Percentiles rank a stretch among this genome's conserved stretches.
Evolutionary conservation across 495 filamentous ascomycete species (phyloP).

Genomic region (Penicillium argentinense): DNA sequence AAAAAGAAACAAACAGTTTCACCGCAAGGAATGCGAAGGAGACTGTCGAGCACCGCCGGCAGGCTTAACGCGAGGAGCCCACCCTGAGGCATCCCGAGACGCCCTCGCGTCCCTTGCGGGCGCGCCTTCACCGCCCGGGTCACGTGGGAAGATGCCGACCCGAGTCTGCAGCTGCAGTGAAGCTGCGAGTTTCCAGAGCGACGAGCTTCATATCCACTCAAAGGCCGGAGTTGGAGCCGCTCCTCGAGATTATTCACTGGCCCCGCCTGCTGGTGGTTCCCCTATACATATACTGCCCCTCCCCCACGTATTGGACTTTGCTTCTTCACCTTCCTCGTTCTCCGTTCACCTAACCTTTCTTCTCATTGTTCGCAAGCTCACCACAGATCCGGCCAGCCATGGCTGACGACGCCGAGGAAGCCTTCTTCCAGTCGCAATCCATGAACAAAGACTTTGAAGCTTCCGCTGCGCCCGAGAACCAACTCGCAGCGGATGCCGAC

Average conservation of each 20-base stretch:
- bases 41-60: constrained; percentile 11
- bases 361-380: constrained; percentile 4
- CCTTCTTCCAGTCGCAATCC: constrained; percentile 58
- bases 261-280: not conserved
- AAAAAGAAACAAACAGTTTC: constrained; percentile 25
- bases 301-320: not conserved
- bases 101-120: constrained; percentile 32
- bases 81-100: constrained; percentile 25
- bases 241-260: not conserved
- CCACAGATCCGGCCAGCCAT: constrained; percentile 35
- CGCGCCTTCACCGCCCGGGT: constrained; percentile 28
- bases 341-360: constrained; percentile 1
- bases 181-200: not conserved
- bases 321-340: not conserved
- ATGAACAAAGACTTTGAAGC: constrained; percentile 46
- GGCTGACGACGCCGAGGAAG: constrained; percentile 61
- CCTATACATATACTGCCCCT: not conserved
- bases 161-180: not conserved
- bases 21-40: constrained; percentile 27
- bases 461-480: constrained; percentile 42
- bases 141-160: no score
- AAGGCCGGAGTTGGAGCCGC: not conserved
- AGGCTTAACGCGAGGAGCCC: constrained; percentile 24
- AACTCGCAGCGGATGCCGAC: constrained; percentile 52
- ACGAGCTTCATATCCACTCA: not conserved